Evolutionary conservation across 768 basidiomycete genomes (phyloP).

Genomic region (Mycena galopus): DNA sequence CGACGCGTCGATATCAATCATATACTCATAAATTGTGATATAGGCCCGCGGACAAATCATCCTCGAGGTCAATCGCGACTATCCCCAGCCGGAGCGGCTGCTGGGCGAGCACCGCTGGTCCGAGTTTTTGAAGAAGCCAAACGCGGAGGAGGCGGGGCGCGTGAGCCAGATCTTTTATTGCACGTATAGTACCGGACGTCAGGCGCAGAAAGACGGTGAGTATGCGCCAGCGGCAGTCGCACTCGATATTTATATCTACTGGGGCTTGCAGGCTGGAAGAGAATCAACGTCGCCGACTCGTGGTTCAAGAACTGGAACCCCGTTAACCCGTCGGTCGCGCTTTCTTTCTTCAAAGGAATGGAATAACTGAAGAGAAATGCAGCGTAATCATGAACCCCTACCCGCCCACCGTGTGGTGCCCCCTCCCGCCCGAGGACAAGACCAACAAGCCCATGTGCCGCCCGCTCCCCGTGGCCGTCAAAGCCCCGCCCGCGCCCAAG

Average conservation of each 20-base stretch:
- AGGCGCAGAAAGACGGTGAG: conserved; percentile 65
- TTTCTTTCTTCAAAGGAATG: not conserved
- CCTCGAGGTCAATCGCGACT: conserved; percentile 59
- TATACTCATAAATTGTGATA: not conserved
- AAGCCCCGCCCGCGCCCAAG: conserved; percentile 47
- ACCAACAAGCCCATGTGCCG: conserved; percentile 61
- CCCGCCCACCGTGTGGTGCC: conserved; percentile 57
- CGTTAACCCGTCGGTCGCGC: conserved; percentile 47
- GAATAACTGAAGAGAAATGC: not conserved
- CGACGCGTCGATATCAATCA: not conserved
- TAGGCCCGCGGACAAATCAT: conserved; percentile 63
- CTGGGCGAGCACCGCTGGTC: conserved; percentile 67
- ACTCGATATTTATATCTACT: not conserved
- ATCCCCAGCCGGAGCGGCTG: conserved; percentile 50
- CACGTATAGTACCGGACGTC: conserved; percentile 55
- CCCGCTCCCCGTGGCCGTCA: conserved; percentile 53
- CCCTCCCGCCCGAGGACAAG: conserved; percentile 54
- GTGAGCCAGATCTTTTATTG: conserved; percentile 59
- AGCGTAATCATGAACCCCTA: conserved; percentile 54
- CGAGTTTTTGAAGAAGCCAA: conserved; percentile 59
- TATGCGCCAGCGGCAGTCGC: not conserved
- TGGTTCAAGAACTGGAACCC: conserved; percentile 60
- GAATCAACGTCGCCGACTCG: conserved; percentile 53
- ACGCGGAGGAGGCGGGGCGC: conserved; percentile 50
- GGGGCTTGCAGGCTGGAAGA: conserved; percentile 64